A percentile compares a stretch with the other conserved stretches of the same genome.
Conservation (phyloP, 352 stramenopile genomes). For the Phytophthora pini region DNA sequence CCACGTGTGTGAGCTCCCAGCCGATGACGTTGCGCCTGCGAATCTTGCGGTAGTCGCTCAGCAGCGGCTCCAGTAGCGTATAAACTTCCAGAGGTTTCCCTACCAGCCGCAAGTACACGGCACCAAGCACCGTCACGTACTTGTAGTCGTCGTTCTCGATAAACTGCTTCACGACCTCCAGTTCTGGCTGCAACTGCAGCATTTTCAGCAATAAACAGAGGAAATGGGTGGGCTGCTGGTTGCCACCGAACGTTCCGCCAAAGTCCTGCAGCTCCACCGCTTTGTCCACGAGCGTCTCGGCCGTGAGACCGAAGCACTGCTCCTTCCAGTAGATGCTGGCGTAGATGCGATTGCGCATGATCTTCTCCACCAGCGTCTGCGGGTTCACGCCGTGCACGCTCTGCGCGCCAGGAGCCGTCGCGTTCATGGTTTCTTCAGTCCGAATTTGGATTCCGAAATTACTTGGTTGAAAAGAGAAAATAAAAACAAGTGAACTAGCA, state of each 20-base stretch:
- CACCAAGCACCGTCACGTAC: constrained; percentile 96
- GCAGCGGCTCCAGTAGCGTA: constrained; percentile 94
- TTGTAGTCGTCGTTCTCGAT: constrained; percentile 99
- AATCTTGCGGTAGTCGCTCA: constrained; percentile 97
- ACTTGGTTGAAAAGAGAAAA: too few species aligned
- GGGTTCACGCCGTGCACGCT: constrained; percentile 97
- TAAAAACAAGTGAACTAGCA: too few species aligned
- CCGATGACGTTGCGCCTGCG: constrained; percentile 84
- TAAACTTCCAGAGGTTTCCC: constrained; percentile 94
- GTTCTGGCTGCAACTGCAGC: constrained; percentile 97
- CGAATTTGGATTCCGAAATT: too few species aligned
- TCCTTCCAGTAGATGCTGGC: constrained; percentile 98
- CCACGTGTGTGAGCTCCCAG: constrained; percentile 95
- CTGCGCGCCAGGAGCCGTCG: constrained; percentile 91
- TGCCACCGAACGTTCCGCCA: constrained; percentile 94
- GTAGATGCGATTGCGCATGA: constrained; percentile 97
- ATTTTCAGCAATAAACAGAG: constrained; percentile 98
- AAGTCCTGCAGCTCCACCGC: constrained; percentile 94
- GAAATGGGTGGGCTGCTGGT: constrained; percentile 96
- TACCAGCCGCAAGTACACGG: constrained; percentile 97
- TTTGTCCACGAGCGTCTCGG: constrained; percentile 96
- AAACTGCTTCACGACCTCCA: constrained; percentile 94
- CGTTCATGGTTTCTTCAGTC: constrained; percentile 63
- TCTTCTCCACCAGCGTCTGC: constrained; percentile 99
- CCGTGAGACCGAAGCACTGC: constrained; percentile 97